Conservation (phyloP, 768 basidiomycete genomes). For the Cantharellus cinnabarinus region DNA sequence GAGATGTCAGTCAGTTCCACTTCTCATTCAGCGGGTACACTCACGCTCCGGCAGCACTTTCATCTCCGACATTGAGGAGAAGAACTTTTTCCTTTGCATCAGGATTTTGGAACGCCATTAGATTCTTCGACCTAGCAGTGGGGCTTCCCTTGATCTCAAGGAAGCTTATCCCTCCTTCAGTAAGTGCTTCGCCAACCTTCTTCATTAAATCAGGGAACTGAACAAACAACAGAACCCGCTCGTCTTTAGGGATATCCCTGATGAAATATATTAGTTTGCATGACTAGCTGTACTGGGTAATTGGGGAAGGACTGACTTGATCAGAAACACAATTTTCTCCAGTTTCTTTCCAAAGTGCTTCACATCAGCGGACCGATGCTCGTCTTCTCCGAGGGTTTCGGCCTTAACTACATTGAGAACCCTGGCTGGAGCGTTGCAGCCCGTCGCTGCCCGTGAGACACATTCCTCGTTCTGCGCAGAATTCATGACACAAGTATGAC, state of each 20-base stretch:
- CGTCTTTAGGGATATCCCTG: constrained; percentile 44
- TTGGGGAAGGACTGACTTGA: constrained; percentile 31
- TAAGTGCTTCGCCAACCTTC: constrained; percentile 72
- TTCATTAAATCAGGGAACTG: constrained; percentile 87
- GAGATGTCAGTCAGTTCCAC: constrained; percentile 8
- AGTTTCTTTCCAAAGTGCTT: constrained; percentile 71
- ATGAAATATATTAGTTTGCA: constrained; percentile 18
- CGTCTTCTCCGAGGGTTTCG: constrained; percentile 60
- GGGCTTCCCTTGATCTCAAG: constrained; percentile 68
- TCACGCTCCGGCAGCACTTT: constrained; percentile 70
- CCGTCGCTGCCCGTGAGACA: constrained; percentile 44
- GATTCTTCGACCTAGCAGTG: constrained; percentile 53
- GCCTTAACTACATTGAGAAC: constrained; percentile 67
- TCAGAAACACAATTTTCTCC: constrained; percentile 52
- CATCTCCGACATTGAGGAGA: constrained; percentile 81
- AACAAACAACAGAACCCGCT: constrained; percentile 83
- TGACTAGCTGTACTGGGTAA: neutral
- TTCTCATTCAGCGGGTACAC: constrained; percentile 1
- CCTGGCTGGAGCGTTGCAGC: constrained; percentile 62
- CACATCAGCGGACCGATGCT: constrained; percentile 48
- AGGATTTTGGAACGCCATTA: constrained; percentile 71
- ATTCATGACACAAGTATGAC: constrained; percentile 45
- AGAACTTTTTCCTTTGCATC: constrained; percentile 53
- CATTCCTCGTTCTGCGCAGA: constrained; percentile 67
- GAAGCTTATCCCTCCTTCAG: constrained; percentile 47